Base-by-base conservation (phyloP, 202 grass and related monocot genomes). In the Saccharum hybrid region DNA sequence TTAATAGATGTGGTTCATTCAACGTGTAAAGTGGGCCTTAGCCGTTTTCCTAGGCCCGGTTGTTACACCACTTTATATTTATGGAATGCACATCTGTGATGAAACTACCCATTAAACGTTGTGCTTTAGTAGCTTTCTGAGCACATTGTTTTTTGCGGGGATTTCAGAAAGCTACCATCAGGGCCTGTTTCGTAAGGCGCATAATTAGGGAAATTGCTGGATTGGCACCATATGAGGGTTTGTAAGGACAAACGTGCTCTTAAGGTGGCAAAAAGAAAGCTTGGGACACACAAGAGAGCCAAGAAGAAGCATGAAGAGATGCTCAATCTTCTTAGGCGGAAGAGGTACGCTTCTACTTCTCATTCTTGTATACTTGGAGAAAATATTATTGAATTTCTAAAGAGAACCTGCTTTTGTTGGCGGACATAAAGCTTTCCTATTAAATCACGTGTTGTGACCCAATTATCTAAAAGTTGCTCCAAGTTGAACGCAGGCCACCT, bases 261-360 rank as follows among this genome's bases (percentile, higher is more conserved):
- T 39, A 90, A 88, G 84, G 60, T 97, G 42, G 88, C 90, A 23
- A 97, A 97, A 65, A 67, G 75, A 87, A 92, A 91, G 86, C 68
- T 94, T 1, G 89, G 88, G 15, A 91, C 90, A 63, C 94, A 91
- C 76, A 86, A 86, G 79, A n/a, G n/a, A n/a, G n/a, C n/a, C n/a
- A n/a, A n/a, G n/a, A n/a, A n/a, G n/a, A n/a, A n/a, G n/a, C n/a
- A n/a, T n/a, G n/a, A n/a, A n/a, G n/a, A n/a, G n/a, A n/a, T n/a
- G n/a, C n/a, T n/a, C n/a, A n/a, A 72, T 80, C 74, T 90, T 91
- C 84, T 91, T 74, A 94, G 92, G 82, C 94, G 85, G 85, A 93
- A 90, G 88, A 94, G 92, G 87, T 93, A 63, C 23, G 21, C 39
- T 90, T 76, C 37, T 64, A 61, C 77, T 73, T 88, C n/a, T 69